Evolutionary conservation across 139 green algal species (phyloP), one percentile per base, ranked within the genome.

Genomic region (Penium margaritaceum): DNA sequence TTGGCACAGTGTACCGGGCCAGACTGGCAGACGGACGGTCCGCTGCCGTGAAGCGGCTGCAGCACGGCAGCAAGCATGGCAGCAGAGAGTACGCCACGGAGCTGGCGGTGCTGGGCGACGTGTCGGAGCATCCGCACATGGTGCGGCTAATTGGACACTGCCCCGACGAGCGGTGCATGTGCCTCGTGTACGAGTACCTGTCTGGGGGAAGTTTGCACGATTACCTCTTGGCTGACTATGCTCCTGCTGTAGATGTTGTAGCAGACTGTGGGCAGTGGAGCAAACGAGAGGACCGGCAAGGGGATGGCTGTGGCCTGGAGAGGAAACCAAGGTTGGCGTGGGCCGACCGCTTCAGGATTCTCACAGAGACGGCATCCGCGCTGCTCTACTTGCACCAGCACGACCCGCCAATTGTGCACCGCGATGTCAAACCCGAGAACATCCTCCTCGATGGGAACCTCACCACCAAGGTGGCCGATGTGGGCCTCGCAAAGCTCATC

Each of bases 381-480:
- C 47, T 60, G 15, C 47, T 60, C 12, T 60, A 60, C 47, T 24
- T 60, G n/a, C 47, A 60, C 47, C 47, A 60, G 47, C 47, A 60
- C 19, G 29, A n/a, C 1, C 47, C 47, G 15, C 60, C 60, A n/a
- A 46, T 68, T 3, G 60, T 55, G 1, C 60, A 68, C 37, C 60
- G 60, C 12, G 60, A 68, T 5, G 27, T 68, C n/a, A 68, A 68
- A 53, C 60, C 60, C 36, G 60, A 44, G 21, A 68, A 68, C 1
- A 27, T 68, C 21, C 38, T 68, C 27, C 60, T 68, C 14, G 60
- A 68, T 46, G 37, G 37, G 12, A 68, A 68, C 37, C 60, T 21
- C 60, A 46, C 38, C n/a, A 68, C n/a, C 60, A 68, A 68, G 37
- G 21, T 68, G 14, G 60, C n/a, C 9, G 37, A 68, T 21, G 35